phyloP scores from a whole-genome alignment of 129 eudicot genomes.

The Tagetes erecta region DNA sequence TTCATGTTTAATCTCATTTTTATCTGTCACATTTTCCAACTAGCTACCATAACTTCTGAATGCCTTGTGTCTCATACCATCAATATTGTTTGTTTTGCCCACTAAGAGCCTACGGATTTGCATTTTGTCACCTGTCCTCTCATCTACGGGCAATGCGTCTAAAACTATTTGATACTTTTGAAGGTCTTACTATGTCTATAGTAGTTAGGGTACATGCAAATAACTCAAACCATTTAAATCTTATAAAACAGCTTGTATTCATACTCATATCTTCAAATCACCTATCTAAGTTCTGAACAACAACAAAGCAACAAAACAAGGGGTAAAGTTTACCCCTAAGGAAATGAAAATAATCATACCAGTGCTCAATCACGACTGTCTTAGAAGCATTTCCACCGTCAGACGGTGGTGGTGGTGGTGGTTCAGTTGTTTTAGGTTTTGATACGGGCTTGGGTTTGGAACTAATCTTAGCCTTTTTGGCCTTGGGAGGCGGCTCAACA shows the following conservation, averaged over 20 bases:
- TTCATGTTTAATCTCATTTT: not conserved
- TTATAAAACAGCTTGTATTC: not conserved
- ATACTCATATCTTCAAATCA: not conserved
- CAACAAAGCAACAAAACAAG: not conserved
- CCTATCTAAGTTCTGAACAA: not conserved
- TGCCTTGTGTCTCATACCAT: too few relatives aligned
- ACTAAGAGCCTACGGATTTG: too few relatives aligned
- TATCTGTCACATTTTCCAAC: too few relatives aligned
- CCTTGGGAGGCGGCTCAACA: conserved; percentile 23
- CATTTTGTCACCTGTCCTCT: too few relatives aligned
- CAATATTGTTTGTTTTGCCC: too few relatives aligned
- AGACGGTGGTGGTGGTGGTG: not conserved
- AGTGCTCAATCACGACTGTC: conserved; percentile 58
- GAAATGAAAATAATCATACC: conserved; percentile 5
- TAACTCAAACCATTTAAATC: not conserved
- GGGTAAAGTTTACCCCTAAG: not conserved
- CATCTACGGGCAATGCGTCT: not conserved
- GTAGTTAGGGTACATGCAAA: not conserved
- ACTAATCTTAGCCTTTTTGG: conserved; percentile 28
- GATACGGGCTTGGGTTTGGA: conserved; percentile 21
- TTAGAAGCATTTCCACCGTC: conserved; percentile 25
- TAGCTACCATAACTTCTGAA: too few relatives aligned
- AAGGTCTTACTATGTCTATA: not conserved
- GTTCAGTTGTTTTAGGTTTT: conserved; percentile 26
- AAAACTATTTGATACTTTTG: too few relatives aligned